These are phyloP conservation scores for Monilinia laxa DNA, from an alignment of 2,329 filamentous ascomycete species.

Conservation along the genomic window DNA sequence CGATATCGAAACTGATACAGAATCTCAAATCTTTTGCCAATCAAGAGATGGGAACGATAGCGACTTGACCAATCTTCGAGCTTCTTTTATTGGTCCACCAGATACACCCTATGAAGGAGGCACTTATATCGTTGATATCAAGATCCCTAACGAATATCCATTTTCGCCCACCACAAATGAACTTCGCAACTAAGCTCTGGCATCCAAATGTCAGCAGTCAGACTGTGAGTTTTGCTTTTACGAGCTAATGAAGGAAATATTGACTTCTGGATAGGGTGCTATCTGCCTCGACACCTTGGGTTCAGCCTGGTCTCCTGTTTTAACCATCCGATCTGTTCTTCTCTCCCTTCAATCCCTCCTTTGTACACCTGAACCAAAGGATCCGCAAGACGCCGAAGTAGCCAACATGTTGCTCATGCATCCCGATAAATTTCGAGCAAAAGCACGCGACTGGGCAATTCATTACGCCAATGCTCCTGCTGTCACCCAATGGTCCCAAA, in stretches of 20 bases:
- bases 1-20: constrained; percentile 71
- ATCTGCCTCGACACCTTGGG: constrained; percentile 95
- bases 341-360: constrained; percentile 92
- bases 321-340: constrained; percentile 93
- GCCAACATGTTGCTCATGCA: constrained; percentile 83
- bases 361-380: constrained; percentile 89
- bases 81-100: constrained; percentile 80
- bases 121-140: constrained; percentile 77
- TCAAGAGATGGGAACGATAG: constrained; percentile 55
- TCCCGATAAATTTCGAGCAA: constrained; percentile 74
- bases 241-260: neutral
- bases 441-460: constrained; percentile 89
- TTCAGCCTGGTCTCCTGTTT: constrained; percentile 88
- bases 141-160: constrained; percentile 84
- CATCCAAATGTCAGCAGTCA: constrained; percentile 95
- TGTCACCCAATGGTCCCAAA: constrained; percentile 50
- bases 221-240: constrained; percentile 60
- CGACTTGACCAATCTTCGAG: constrained; percentile 79
- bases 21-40: constrained; percentile 73
- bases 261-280: constrained; percentile 64
- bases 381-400: constrained; percentile 95
- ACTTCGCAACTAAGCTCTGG: constrained; percentile 91
- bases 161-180: constrained; percentile 93
- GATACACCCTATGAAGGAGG: constrained; percentile 93
- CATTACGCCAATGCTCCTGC: constrained; percentile 75